These are phyloP conservation scores for Lactarius hengduanensis DNA, from an alignment of 768 basidiomycete genomes.

Conservation along the genomic window DNA sequence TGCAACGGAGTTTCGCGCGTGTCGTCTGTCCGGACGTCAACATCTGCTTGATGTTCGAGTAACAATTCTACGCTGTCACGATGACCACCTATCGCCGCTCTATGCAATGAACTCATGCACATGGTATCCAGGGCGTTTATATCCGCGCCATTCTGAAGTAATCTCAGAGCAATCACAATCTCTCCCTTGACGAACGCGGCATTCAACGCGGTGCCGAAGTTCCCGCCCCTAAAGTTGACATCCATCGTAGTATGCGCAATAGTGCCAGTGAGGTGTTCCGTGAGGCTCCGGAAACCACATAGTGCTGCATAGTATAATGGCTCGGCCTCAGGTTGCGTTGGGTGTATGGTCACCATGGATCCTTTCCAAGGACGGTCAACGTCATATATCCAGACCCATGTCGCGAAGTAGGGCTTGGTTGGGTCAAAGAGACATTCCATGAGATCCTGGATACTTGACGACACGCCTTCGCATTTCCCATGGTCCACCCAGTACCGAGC, in stretches of 20 bases:
- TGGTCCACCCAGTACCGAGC: slow-evolving; percentile 14
- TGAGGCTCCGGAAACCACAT: background rate
- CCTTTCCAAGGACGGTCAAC: slow-evolving; percentile 6
- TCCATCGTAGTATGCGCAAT: background rate
- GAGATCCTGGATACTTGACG: background rate
- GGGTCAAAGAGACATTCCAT: slow-evolving; percentile 4
- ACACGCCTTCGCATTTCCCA: background rate
- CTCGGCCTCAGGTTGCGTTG: background rate
- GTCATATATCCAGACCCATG: slow-evolving; percentile 16
- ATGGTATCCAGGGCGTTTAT: background rate
- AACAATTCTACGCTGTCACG: background rate
- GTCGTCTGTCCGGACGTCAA: background rate
- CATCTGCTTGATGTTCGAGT: background rate
- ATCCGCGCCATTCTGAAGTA: slow-evolving; percentile 6
- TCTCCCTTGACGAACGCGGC: background rate
- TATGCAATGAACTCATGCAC: background rate
- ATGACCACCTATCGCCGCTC: background rate
- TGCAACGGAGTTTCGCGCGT: background rate
- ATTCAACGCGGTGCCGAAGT: background rate
- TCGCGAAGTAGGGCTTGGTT: background rate
- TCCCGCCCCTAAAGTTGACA: slow-evolving; percentile 2
- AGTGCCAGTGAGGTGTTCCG: background rate
- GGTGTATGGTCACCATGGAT: background rate
- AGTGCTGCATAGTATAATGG: slow-evolving; percentile 12
- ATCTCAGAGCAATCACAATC: background rate